Base-by-base conservation (phyloP, 805 yeast genomes). In the Jamesozyma jinghongensis region DNA sequence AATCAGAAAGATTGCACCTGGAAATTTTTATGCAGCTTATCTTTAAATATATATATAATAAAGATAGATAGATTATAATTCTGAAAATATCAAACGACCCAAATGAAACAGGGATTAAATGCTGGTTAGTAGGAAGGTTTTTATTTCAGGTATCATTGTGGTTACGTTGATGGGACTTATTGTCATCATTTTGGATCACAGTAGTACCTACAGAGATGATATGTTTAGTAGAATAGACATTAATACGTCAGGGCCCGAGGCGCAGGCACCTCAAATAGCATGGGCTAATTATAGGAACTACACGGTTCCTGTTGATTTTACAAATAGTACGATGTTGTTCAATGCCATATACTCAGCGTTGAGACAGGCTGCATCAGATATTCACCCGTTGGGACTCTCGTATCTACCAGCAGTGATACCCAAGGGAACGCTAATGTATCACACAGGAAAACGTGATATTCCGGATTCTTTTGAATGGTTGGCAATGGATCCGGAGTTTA, bases 401-500 rank as follows among this genome's bases (percentile, higher is more conserved):
- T 74, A 68, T 46, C 67, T 77, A 32, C 81, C 85, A 0, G 84
- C 80, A 1, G 69, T 68, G 40, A 65, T 79, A 19, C 81, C 83
- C 0, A 65, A 71, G 34, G 80, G 80, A 3, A 76, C 83, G 0
- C 49, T 73, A 29, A 50, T 79, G 38, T 79, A 74, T 42, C 84
- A 78, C 54, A 65, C 79, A 0, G 75, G 74, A 3, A 45, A 52
- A n/a, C 66, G 67, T 0, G 42, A 51, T 3, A 48, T 75, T 8
- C 81, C 82, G 1, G 52, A 53, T 0, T 51, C 63, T 19, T 68
- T 68, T 26, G 84, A 79, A 53, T 78, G 85, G 84, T 59, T 75
- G 10, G 85, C 84, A 1, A 63, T 77, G 70, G 81, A 77, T 52
- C 71, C 66, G 46, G 83, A 78, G 49, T 77, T 77, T 56, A 73